Conservation (phyloP, 306 rosid genomes). For the Cucurbita maxima region DNA sequence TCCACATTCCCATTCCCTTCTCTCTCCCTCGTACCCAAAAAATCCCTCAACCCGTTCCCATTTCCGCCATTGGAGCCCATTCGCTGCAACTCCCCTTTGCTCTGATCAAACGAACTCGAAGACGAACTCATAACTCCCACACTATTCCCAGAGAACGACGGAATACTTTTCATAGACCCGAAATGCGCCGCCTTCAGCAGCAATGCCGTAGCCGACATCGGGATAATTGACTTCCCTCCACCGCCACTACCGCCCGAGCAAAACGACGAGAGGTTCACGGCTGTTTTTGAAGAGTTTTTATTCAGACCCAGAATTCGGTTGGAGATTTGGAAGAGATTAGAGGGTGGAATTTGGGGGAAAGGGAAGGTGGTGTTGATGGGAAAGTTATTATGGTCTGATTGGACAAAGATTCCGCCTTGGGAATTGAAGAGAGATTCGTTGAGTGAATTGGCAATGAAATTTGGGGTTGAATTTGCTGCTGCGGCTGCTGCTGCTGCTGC, state of each 20-base stretch:
- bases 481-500: too few relatives aligned
- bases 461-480: conserved; percentile 17
- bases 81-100: neutral
- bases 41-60: neutral
- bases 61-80: neutral
- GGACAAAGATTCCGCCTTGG: neutral
- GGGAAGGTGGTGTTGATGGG: neutral
- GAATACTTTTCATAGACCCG: conserved; percentile 37
- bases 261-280: neutral
- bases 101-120: neutral
- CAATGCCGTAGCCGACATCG: conserved; percentile 45
- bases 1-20: neutral
- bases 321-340: neutral
- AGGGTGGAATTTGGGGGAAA: neutral
- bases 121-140: conserved; percentile 30
- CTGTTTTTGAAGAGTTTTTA: neutral
- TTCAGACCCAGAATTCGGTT: neutral
- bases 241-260: neutral
- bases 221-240: neutral
- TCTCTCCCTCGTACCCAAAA: neutral
- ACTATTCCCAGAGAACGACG: conserved; percentile 24
- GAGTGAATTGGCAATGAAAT: neutral
- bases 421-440: neutral
- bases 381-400: neutral
- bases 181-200: conserved; percentile 53